These are phyloP conservation scores for Exophiala mesophila DNA, from an alignment of 2,329 filamentous ascomycete species.

Conservation along the genomic window DNA sequence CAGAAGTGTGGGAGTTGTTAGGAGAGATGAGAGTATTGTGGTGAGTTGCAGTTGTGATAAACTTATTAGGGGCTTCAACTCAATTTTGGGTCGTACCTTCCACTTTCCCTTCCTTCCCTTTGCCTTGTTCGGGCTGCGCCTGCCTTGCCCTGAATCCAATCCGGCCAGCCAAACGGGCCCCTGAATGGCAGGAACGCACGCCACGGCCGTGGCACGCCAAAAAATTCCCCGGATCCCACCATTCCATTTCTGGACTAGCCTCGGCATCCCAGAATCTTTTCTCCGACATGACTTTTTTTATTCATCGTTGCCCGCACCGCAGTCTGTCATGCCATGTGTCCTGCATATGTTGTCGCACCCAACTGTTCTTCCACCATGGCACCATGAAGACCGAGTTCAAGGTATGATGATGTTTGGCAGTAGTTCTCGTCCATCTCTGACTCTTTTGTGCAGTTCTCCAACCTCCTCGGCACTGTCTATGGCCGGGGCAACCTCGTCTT, in stretches of 20 bases:
- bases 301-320: not conserved
- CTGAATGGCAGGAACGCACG: conserved; percentile 29
- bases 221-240: conserved; percentile 30
- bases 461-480: conserved; percentile 96
- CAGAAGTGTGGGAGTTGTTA: too few relatives aligned
- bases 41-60: not conserved
- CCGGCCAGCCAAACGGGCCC: not conserved
- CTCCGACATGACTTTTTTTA: conserved; percentile 23
- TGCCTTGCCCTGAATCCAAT: too few relatives aligned
- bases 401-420: conserved; percentile 47
- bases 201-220: conserved; percentile 32
- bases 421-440: not conserved
- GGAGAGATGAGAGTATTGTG: too few relatives aligned
- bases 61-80: conserved; percentile 2
- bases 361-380: conserved; percentile 23
- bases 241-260: conserved; percentile 28
- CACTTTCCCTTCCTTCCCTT: not conserved
- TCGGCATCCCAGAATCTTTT: conserved; percentile 16
- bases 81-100: not conserved
- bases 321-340: too few relatives aligned
- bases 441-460: conserved; percentile 71
- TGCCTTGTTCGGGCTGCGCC: not conserved
- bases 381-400: conserved; percentile 99
- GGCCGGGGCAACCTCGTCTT: conserved; percentile 96
- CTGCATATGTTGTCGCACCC: conserved; percentile 17